Evolutionary conservation across 2,329 filamentous ascomycete genomes (phyloP), one percentile per base, ranked within the genome.

Genomic region (Elsinoe ampelina): DNA sequence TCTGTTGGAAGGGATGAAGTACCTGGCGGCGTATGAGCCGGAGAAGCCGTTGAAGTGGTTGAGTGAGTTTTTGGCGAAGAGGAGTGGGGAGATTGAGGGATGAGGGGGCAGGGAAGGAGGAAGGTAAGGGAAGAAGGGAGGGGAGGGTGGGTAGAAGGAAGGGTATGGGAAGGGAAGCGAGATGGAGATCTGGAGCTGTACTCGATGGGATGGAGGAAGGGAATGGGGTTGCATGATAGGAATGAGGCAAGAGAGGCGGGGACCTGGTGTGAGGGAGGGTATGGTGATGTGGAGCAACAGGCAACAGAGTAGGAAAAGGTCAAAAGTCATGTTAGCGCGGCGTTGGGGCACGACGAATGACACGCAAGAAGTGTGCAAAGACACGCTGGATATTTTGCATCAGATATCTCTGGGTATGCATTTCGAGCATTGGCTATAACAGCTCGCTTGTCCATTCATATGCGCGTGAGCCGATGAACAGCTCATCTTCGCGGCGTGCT

Each of bases 1-100:
- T 65, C 61, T 78, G 63, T 65, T 78, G 41, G 76, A 78, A 63
- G 76, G 72, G 5, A 77, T 78, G 75, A 78, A 78, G 67, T 72
- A 74, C 64, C 59, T 78, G 47, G 75, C 72, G 15, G 71, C 72
- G n/a, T 66, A 72, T 54, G 75, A 77, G 70, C 76, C 76, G 0
- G 75, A 78, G 60, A 78, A 78, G 64, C 76, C 76, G 57, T 60
- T 78, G 57, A 70, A 73, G 61, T 78, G 72, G 69, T 63, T 78
- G 57, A 70, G 72, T 15, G 73, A 78, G 52, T 78, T 74, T 63
- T 61, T 78, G 61, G 70, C 69, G 56, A 66, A 72, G 61, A 72
- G 73, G 63, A 78, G 76, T 64, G 68, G 65, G 47, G 75, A 78
- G 65, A 65, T 77, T 30, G 76, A 78, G 55, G 52, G 43, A 8